phyloP scores from a whole-genome alignment of 164 flowering plant genomes.

The Magnolia changhungtana region DNA sequence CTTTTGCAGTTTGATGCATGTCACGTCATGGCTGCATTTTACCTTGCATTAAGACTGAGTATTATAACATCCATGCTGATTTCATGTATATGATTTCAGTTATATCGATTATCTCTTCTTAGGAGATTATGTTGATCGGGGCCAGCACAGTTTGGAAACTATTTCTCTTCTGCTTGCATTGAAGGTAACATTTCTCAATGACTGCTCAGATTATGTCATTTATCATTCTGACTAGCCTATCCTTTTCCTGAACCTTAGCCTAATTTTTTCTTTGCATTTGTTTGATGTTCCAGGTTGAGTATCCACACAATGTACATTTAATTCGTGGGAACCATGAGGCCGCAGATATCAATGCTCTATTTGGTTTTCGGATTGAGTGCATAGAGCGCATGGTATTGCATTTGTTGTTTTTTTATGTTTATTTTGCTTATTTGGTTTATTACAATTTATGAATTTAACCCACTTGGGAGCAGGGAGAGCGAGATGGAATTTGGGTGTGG shows the following conservation, averaged over 20 bases:
- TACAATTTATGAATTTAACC: conserved; percentile 8
- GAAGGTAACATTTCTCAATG: conserved; percentile 56
- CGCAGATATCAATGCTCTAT: conserved; percentile 98
- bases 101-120: conserved; percentile 97
- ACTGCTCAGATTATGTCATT: background rate
- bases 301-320: conserved; percentile 85
- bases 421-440: background rate
- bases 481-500: conserved; percentile 99
- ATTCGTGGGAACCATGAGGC: conserved; percentile 99
- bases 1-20: background rate
- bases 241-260: background rate
- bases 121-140: conserved; percentile 99
- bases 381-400: conserved; percentile 93
- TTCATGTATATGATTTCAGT: conserved; percentile 38
- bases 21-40: background rate
- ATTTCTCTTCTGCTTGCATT: conserved; percentile 86
- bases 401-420: background rate
- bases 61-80: conserved; percentile 6
- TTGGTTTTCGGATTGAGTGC: conserved; percentile 98
- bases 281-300: conserved; percentile 64
- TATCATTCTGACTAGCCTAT: background rate
- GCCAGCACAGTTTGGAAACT: conserved; percentile 97
- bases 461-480: conserved; percentile 70
- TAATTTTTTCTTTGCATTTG: background rate
- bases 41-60: background rate